Evolutionary conservation across 805 yeast genomes (phyloP).

Genomic region (Candida koratica): DNA sequence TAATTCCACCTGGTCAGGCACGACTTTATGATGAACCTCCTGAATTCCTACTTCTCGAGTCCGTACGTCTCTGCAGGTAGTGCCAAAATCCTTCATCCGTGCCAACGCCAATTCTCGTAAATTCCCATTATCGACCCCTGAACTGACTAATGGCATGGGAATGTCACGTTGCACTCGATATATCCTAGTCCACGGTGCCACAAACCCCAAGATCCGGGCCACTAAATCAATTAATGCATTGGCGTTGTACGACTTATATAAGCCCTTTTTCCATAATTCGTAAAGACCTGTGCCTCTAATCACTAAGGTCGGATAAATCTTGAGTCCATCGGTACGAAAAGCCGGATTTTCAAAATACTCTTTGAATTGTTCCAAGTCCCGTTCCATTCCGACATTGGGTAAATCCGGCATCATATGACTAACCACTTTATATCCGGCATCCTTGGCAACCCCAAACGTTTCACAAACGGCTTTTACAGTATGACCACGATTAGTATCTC

Average conservation of each 20-base stretch:
- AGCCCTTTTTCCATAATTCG: slow-evolving; percentile 95
- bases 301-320: slow-evolving; percentile 92
- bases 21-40: slow-evolving; percentile 94
- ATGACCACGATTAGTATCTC: slow-evolving; percentile 97
- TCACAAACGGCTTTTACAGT: slow-evolving; percentile 95
- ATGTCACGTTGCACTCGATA: slow-evolving; percentile 98
- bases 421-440: slow-evolving; percentile 96
- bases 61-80: slow-evolving; percentile 91
- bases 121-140: slow-evolving; percentile 98
- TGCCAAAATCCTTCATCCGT: slow-evolving; percentile 97
- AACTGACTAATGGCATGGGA: slow-evolving; percentile 97
- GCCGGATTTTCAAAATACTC: slow-evolving; percentile 97
- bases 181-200: slow-evolving; percentile 99
- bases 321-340: slow-evolving; percentile 94
- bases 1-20: slow-evolving; percentile 94
- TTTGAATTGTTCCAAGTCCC: slow-evolving; percentile 91
- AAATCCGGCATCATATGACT: slow-evolving; percentile 99
- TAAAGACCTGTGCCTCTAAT: slow-evolving; percentile 96
- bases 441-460: slow-evolving; percentile 93
- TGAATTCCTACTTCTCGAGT: slow-evolving; percentile 98
- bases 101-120: slow-evolving; percentile 92
- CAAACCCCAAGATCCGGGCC: slow-evolving; percentile 91
- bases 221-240: slow-evolving; percentile 91
- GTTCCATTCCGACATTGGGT: slow-evolving; percentile 98
- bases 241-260: slow-evolving; percentile 91